phyloP scores from a whole-genome alignment of 2,329 filamentous ascomycete species.

The Ophiostoma novo-ulmi region DNA sequence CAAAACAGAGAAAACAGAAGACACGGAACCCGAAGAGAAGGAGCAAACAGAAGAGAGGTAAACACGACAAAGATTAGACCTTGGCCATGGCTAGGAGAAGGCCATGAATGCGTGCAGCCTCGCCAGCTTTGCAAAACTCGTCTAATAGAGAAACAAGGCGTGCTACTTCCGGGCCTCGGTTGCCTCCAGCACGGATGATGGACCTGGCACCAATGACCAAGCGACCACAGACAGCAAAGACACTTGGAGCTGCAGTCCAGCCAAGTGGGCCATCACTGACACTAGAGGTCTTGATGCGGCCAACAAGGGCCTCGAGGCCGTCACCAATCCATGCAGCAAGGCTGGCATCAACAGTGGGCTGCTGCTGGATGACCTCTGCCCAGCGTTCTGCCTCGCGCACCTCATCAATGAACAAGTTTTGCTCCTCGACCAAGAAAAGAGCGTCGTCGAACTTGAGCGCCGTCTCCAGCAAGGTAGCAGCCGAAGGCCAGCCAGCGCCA shows the following conservation, averaged over 20 bases:
- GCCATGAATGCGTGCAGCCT: slow-evolving; percentile 24
- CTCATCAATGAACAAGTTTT: slow-evolving; percentile 89
- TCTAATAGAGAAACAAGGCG: slow-evolving; percentile 20
- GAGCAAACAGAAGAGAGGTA: not conserved
- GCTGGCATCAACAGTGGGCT: slow-evolving; percentile 23
- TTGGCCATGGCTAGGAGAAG: slow-evolving; percentile 25
- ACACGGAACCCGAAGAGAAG: no score
- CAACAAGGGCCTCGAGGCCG: slow-evolving; percentile 44
- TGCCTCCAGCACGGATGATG: slow-evolving; percentile 28
- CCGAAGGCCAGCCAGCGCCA: slow-evolving; percentile 31
- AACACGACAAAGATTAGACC: not conserved
- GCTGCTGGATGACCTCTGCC: slow-evolving; percentile 46
- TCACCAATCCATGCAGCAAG: slow-evolving; percentile 46
- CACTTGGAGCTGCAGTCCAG: slow-evolving; percentile 63
- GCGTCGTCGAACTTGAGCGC: slow-evolving; percentile 56
- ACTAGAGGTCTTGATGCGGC: slow-evolving; percentile 29
- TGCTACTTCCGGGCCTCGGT: not conserved
- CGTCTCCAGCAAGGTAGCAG: slow-evolving; percentile 39
- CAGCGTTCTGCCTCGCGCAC: slow-evolving; percentile 69
- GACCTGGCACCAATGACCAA: slow-evolving; percentile 41
- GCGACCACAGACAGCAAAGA: slow-evolving; percentile 57
- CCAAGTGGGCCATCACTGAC: slow-evolving; percentile 62
- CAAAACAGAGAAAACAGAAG: not conserved
- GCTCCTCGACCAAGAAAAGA: slow-evolving; percentile 83
- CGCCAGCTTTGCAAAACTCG: slow-evolving; percentile 16